Conservation (phyloP, 1,284 basidiomycete species). For the Rhodofomes roseus region DNA sequence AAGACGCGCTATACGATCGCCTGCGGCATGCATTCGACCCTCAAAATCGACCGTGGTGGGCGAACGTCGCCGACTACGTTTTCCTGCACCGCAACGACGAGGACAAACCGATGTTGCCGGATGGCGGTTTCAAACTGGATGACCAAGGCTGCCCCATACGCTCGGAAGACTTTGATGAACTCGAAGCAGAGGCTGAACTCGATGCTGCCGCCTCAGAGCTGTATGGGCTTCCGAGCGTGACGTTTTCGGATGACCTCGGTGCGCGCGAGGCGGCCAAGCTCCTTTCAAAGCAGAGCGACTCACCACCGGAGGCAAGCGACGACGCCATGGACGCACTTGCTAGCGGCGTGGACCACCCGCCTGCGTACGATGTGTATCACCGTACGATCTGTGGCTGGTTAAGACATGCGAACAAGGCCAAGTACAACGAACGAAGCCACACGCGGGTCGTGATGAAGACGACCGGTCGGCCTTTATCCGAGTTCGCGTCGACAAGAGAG, state of each 20-base stretch:
- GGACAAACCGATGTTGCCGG: neutral
- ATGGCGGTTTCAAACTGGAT: neutral
- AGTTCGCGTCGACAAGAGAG: neutral
- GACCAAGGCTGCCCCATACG: neutral
- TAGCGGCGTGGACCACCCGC: neutral
- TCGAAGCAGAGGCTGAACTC: neutral
- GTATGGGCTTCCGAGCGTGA: neutral
- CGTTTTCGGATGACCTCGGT: neutral
- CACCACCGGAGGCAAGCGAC: neutral
- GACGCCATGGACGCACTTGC: no score
- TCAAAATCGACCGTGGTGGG: neutral
- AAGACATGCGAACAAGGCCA: neutral
- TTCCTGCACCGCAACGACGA: neutral
- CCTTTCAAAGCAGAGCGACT: neutral
- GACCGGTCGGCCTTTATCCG: neutral
- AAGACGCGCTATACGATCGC: neutral
- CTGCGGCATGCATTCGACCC: neutral
- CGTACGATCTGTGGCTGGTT: neutral
- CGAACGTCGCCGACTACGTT: neutral
- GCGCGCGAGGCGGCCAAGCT: neutral
- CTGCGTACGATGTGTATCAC: neutral
- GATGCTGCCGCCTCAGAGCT: neutral
- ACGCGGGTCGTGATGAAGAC: neutral
- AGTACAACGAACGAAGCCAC: neutral
- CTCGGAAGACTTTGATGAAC: neutral